Base-by-base conservation (phyloP, 257 asterid species). In the Przewalskia tangutica region DNA sequence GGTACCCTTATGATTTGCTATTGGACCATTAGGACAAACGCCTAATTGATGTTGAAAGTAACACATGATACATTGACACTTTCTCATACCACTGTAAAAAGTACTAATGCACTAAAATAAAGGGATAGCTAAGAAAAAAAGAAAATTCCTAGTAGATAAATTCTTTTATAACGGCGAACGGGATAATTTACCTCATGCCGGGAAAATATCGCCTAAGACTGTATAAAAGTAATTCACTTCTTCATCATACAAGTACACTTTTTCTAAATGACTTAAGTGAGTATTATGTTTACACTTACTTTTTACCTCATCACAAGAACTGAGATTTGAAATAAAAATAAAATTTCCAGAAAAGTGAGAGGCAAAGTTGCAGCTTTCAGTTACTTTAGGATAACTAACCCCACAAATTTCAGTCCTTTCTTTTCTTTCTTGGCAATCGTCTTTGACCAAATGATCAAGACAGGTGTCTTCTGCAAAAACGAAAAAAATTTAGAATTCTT, bases 11-110 rank as follows among this genome's bases (percentile, higher is more conserved):
- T 58, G 67, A 78, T 78, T 78, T 71, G 58, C 56, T 44, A 44
- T 70, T 70, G 77, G 77, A 44, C 38, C 55, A 60, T 56, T 56
- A 60, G 44, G 73, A 79, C 82, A 79, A 79, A 73, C n/a, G 60
- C 13, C 58, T 79, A 59, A 79, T 79, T 79, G 23, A 59, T 62
- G 36, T 12, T 48, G 82, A 79, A 79, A 79, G 55, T 48, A 59
- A 59, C 82, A 79, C 56, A 59, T 79, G 44, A 59, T 59, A 59
- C 18, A 59, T 59, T 59, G 40, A 78, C 82, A 58, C 42, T 54
- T 77, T 20, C 27, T 78, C 68, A 32, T 77, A 38, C 54, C 78
- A 71, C 5, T 71, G 78, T 73, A 3, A 20, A 32, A 7, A 12
- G 78, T 46, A 73, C 44, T 36, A 56, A 18, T 40, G 71, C 71